phyloP scores from a whole-genome alignment of 768 basidiomycete species.

The Lentinus brumalis region DNA sequence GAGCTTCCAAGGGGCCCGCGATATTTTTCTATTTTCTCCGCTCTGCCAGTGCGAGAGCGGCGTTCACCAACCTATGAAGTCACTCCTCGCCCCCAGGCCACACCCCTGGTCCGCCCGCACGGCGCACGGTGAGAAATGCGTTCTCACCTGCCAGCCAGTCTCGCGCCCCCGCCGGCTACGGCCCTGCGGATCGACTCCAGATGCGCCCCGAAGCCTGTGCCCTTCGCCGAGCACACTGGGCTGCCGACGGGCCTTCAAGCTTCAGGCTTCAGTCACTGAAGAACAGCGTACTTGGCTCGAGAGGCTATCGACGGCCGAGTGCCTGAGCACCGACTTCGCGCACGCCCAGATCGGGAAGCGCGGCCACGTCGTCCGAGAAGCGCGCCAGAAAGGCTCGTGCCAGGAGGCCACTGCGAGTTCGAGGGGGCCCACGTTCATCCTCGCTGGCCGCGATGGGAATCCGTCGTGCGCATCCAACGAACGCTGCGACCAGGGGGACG shows the following conservation, averaged over 20 bases:
- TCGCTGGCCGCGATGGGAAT: slow-evolving; percentile 5
- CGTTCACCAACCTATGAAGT: background rate
- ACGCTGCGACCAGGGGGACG: no score
- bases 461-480: background rate
- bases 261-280: background rate
- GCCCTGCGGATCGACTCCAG: background rate
- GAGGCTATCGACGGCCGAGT: background rate
- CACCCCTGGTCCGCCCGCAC: background rate
- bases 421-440: slow-evolving; percentile 19
- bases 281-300: background rate
- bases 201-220: background rate
- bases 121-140: slow-evolving; percentile 3
- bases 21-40: background rate
- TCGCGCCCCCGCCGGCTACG: background rate
- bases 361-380: background rate
- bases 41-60: background rate
- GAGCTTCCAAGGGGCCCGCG: no score
- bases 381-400: slow-evolving; percentile 4
- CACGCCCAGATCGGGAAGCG: background rate
- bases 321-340: no score
- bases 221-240: background rate
- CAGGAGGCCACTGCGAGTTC: slow-evolving; percentile 8
- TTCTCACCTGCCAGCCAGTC: slow-evolving; percentile 5
- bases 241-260: background rate
- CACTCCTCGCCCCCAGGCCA: no score